phyloP scores from a whole-genome alignment of 192 early-diverging fungal species.

The Allomyces macrogynus region DNA sequence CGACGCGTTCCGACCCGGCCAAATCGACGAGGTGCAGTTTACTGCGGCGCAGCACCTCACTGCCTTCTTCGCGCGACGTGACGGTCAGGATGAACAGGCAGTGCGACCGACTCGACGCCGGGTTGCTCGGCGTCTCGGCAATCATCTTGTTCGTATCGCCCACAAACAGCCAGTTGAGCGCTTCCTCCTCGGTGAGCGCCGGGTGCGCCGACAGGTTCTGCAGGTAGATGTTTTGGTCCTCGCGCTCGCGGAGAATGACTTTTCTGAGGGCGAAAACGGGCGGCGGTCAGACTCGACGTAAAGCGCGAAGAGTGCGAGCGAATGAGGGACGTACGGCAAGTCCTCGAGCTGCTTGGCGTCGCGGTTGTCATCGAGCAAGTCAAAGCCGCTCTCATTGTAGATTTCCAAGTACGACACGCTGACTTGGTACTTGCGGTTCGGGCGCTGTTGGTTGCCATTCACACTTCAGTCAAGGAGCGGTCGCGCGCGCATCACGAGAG shows the following conservation, averaged over 20 bases:
- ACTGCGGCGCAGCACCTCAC: slow-evolving; percentile 21
- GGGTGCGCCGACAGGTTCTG: slow-evolving; percentile 25
- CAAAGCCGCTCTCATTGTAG: slow-evolving; percentile 40
- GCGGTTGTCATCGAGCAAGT: slow-evolving; percentile 27
- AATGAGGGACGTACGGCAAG: slow-evolving; percentile 19
- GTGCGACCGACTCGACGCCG: slow-evolving; percentile 36
- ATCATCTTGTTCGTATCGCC: slow-evolving; percentile 44
- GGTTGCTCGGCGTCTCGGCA: slow-evolving; percentile 43
- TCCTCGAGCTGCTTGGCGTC: slow-evolving; percentile 42
- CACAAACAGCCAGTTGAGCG: slow-evolving; percentile 36
- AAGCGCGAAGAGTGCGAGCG: no score
- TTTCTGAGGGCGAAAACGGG: slow-evolving; percentile 10
- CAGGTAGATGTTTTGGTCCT: slow-evolving; percentile 24
- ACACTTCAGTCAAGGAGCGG: no score
- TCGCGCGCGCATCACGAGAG: no score
- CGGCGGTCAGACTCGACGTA: no score
- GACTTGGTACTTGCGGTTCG: slow-evolving; percentile 16
- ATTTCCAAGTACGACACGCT: slow-evolving; percentile 39
- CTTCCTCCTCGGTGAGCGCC: slow-evolving; percentile 28
- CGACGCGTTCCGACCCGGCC: slow-evolving; percentile 37
- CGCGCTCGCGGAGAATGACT: slow-evolving; percentile 26
- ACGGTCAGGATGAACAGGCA: slow-evolving; percentile 36
- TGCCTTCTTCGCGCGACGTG: slow-evolving; percentile 14
- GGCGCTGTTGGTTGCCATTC: background rate
- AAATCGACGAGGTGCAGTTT: slow-evolving; percentile 46